Conservation (phyloP, 202 grass and related monocot genomes). For the Bolboschoenoplectus hybrid region DNA sequence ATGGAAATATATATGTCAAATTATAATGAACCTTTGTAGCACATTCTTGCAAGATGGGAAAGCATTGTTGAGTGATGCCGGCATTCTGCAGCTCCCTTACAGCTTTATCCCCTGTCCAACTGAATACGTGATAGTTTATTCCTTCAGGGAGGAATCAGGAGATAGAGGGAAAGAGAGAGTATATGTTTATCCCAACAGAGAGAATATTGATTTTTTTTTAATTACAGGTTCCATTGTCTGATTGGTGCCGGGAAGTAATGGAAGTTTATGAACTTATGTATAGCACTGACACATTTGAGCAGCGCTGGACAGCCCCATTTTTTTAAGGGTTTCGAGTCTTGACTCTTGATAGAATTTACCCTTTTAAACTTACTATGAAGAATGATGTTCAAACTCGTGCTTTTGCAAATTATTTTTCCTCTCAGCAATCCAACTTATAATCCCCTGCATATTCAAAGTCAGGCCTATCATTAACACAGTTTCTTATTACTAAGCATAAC, state of each 20-base stretch:
- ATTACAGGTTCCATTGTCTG: not conserved
- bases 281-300: not conserved
- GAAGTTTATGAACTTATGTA: not conserved
- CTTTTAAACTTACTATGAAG: conserved; percentile 65
- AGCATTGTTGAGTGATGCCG: conserved; percentile 65
- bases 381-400: conserved; percentile 65
- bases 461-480: conserved; percentile 12
- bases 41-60: conserved; percentile 83
- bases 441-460: conserved; percentile 54
- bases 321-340: not conserved
- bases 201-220: not conserved
- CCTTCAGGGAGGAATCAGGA: conserved; percentile 24
- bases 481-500: conserved; percentile 6
- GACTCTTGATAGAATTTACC: conserved; percentile 17
- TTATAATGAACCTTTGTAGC: conserved; percentile 68
- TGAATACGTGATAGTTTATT: conserved; percentile 57
- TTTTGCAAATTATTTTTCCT: conserved; percentile 49
- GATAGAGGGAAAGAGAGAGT: not conserved
- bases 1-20: conserved; percentile 29
- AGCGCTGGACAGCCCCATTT: not conserved
- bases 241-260: not conserved
- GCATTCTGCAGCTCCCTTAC: conserved; percentile 70
- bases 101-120: conserved; percentile 92
- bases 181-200: conserved; percentile 5
- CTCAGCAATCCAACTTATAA: conserved; percentile 72